Evolutionary conservation across 2,329 filamentous ascomycete species (phyloP).

Genomic region (Didymella exigua): DNA sequence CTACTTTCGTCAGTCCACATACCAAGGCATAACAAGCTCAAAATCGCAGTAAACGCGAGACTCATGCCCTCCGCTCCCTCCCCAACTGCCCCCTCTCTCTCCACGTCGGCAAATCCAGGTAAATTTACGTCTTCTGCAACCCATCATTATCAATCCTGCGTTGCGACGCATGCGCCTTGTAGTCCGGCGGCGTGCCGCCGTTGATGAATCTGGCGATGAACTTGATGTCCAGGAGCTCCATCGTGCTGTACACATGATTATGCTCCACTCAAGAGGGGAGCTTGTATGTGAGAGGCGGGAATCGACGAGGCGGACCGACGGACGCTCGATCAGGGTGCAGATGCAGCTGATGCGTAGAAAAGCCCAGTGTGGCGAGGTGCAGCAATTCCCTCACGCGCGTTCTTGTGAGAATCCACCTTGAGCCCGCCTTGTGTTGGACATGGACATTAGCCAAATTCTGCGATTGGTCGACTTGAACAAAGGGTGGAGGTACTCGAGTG

Average conservation of each 20-base stretch:
- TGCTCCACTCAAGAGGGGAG: not conserved
- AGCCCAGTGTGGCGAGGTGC: not conserved
- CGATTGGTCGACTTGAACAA: not conserved
- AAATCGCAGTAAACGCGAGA: not conserved
- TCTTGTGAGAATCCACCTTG: not conserved
- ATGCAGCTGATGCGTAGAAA: not conserved
- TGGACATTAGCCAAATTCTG: not conserved
- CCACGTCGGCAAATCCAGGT: not conserved
- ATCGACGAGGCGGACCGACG: not conserved
- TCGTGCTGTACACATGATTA: not conserved
- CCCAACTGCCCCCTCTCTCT: not conserved
- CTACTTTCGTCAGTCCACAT: not conserved
- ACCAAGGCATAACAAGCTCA: no score
- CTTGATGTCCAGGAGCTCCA: not conserved
- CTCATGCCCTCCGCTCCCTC: not conserved
- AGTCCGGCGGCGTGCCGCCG: not conserved
- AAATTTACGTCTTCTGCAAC: not conserved
- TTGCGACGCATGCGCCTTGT: not conserved
- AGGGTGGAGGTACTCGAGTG: slow-evolving; percentile 12
- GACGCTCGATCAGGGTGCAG: not conserved
- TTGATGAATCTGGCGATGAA: not conserved
- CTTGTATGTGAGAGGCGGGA: not conserved
- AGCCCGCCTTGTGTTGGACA: not conserved
- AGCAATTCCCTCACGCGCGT: not conserved
- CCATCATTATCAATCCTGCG: not conserved